Evolutionary conservation across 441 rosid genomes (phyloP).

Genomic region (Viola pubescens): DNA sequence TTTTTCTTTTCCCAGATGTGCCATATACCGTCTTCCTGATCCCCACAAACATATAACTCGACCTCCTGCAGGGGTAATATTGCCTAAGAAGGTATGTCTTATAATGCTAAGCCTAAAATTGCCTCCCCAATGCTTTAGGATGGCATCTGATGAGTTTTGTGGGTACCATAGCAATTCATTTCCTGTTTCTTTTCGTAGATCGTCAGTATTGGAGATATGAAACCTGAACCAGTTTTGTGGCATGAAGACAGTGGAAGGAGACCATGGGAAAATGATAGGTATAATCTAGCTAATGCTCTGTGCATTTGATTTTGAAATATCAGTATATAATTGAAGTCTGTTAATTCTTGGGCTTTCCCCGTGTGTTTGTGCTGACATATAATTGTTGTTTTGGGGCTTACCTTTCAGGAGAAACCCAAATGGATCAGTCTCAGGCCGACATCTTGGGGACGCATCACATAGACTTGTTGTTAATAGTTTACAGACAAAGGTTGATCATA

Average conservation of each 20-base stretch:
- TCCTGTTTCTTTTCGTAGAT: slow-evolving; percentile 32
- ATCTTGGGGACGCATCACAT: slow-evolving; percentile 71
- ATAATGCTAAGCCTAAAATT: not conserved
- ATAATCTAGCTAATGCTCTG: not conserved
- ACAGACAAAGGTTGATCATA: slow-evolving; percentile 32
- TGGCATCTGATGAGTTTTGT: not conserved
- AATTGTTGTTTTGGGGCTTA: slow-evolving; percentile 7
- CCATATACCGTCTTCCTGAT: slow-evolving; percentile 74
- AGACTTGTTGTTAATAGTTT: slow-evolving; percentile 59
- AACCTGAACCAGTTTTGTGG: slow-evolving; percentile 63
- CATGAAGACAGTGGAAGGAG: slow-evolving; percentile 67
- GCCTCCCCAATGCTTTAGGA: not conserved
- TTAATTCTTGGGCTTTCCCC: not conserved
- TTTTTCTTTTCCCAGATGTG: slow-evolving; percentile 44
- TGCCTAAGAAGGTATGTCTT: slow-evolving; percentile 62
- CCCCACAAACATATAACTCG: slow-evolving; percentile 49
- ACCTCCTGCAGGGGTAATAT: slow-evolving; percentile 53
- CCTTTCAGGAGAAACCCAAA: slow-evolving; percentile 53
- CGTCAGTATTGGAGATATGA: slow-evolving; percentile 50
- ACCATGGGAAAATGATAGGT: slow-evolving; percentile 46
- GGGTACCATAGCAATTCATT: not conserved
- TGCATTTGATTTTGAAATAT: not conserved
- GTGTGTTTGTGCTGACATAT: not conserved
- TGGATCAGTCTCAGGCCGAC: slow-evolving; percentile 47
- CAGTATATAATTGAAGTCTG: not conserved